These are phyloP conservation scores for Cicer bijugum DNA, from an alignment of 306 rosid species.

Conservation along the genomic window DNA sequence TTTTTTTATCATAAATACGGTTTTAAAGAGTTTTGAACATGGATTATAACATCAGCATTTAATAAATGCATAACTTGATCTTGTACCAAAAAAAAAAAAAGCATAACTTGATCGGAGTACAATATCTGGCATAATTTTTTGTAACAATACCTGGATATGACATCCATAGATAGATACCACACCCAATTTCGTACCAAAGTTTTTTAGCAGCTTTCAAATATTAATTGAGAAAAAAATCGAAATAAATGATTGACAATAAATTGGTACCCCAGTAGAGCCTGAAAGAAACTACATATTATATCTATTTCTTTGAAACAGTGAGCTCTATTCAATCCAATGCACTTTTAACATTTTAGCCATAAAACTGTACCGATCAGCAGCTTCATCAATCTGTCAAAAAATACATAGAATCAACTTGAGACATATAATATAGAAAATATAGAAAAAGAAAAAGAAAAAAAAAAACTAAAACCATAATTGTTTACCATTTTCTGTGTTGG, in stretches of 20 bases:
- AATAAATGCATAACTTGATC: neutral
- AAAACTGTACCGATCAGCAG: conserved; percentile 53
- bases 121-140: neutral
- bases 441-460: neutral
- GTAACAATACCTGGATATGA: too few relatives aligned
- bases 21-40: neutral
- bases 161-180: neutral
- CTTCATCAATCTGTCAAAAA: conserved; percentile 55
- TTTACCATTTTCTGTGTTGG: conserved; percentile 89
- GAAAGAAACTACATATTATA: neutral
- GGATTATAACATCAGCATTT: neutral
- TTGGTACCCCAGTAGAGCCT: conserved; percentile 1
- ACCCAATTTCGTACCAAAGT: conserved; percentile 2
- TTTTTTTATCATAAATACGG: neutral
- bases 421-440: neutral
- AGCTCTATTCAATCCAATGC: conserved; percentile 44
- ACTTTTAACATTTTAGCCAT: conserved; percentile 54
- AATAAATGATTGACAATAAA: conserved; percentile 26
- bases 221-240: neutral
- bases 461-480: neutral
- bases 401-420: conserved; percentile 8
- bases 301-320: conserved; percentile 9
- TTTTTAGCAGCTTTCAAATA: neutral
- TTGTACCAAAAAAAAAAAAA: too few relatives aligned
- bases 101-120: neutral